Conservation (phyloP, 306 rosid species). For the Corylus heterophylla region DNA sequence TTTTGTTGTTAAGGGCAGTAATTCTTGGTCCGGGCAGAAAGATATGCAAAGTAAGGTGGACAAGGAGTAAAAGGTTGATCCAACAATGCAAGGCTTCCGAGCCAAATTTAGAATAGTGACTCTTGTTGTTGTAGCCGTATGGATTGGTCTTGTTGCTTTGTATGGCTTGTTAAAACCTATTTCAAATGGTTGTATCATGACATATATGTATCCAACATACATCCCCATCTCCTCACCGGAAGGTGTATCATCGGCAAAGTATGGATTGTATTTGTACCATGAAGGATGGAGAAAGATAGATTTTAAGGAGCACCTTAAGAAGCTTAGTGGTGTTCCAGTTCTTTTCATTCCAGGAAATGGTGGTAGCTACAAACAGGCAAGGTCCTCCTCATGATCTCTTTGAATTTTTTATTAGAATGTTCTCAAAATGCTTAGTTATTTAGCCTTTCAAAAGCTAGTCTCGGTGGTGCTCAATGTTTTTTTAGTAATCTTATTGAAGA, state of each 20-base stretch:
- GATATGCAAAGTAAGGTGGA: constrained; percentile 18
- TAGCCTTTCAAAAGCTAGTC: not conserved
- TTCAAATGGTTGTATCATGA: constrained; percentile 87
- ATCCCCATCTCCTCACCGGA: constrained; percentile 63
- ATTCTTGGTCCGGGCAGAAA: constrained; percentile 21
- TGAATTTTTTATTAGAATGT: constrained; percentile 3
- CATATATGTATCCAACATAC: constrained; percentile 95
- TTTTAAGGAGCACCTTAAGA: constrained; percentile 74
- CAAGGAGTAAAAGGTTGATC: constrained; percentile 14
- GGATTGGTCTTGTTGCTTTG: constrained; percentile 61
- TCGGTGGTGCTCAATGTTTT: not conserved
- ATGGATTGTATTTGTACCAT: constrained; percentile 81
- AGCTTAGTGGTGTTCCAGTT: constrained; percentile 82
- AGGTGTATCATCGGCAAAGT: constrained; percentile 57
- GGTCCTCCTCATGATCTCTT: constrained; percentile 47
- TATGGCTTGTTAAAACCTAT: constrained; percentile 74
- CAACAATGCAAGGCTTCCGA: constrained; percentile 57
- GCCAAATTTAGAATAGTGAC: constrained; percentile 58
- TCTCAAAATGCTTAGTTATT: not conserved
- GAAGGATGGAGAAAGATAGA: constrained; percentile 97
- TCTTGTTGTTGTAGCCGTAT: constrained; percentile 45
- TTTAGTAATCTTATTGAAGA: not conserved
- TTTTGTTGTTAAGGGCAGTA: not conserved
- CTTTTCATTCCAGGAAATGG: constrained; percentile 99
- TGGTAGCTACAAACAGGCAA: constrained; percentile 99